phyloP scores from a whole-genome alignment of 2,329 filamentous ascomycete species.

The Hortaea werneckii region DNA sequence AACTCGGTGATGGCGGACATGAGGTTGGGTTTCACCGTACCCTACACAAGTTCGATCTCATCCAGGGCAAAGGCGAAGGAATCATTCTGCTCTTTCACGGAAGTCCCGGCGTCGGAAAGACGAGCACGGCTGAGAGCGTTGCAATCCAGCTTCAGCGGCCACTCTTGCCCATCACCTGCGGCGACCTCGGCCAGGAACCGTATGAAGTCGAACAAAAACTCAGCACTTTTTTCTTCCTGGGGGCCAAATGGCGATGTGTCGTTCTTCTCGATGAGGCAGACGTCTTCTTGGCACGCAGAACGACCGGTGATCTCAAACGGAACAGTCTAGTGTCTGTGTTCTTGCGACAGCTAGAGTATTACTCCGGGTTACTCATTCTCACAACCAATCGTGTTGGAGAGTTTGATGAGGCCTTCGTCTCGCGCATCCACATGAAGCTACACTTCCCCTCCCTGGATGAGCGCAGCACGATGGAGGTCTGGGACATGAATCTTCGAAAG shows the following conservation, averaged over 20 bases:
- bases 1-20: too few relatives aligned
- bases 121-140: conserved; percentile 17
- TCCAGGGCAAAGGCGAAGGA: conserved; percentile 25
- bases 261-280: conserved; percentile 52
- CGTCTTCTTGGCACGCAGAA: conserved; percentile 47
- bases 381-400: conserved; percentile 28
- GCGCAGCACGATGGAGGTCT: neutral
- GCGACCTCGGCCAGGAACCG: conserved; percentile 10
- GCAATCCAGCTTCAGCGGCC: conserved; percentile 29
- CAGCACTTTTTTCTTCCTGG: conserved; percentile 30
- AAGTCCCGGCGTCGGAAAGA: conserved; percentile 28
- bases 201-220: conserved; percentile 10
- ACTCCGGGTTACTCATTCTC: conserved; percentile 30
- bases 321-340: conserved; percentile 29
- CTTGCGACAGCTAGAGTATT: conserved; percentile 25
- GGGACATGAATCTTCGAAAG: neutral
- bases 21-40: too few relatives aligned
- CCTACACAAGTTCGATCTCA: conserved; percentile 13
- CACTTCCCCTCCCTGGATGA: neutral
- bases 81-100: conserved; percentile 28
- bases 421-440: conserved; percentile 20
- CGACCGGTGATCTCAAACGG: conserved; percentile 14
- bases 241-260: conserved; percentile 43
- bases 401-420: conserved; percentile 29
- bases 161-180: conserved; percentile 25